phyloP scores from a whole-genome alignment of 225 moss, liverwort and hornwort species.

The Asterella californica region DNA sequence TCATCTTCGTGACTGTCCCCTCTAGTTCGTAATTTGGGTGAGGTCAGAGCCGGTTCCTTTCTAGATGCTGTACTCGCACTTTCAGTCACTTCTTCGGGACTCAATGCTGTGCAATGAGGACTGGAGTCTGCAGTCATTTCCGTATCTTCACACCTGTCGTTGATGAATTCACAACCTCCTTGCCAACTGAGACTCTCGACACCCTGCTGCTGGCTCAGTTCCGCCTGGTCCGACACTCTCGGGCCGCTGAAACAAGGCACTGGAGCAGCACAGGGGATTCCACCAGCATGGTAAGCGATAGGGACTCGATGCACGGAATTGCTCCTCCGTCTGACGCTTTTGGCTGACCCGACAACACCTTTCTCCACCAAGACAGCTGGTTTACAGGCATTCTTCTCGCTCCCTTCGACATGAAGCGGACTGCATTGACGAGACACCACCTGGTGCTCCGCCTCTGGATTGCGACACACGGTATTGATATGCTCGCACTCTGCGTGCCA shows the following conservation, averaged over 20 bases:
- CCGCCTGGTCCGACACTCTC: neutral
- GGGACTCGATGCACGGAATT: slow-evolving; percentile 3
- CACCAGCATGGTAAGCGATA: slow-evolving; percentile 19
- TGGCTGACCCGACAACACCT: slow-evolving; percentile 9
- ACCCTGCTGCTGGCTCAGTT: slow-evolving; percentile 15
- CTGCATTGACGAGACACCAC: slow-evolving; percentile 9
- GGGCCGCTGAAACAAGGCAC: slow-evolving; percentile 32
- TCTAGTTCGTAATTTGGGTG: neutral
- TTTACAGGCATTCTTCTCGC: neutral
- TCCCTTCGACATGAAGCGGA: neutral
- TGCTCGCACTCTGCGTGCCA: slow-evolving; percentile 43
- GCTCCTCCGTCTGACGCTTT: slow-evolving; percentile 11
- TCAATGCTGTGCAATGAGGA: slow-evolving; percentile 15
- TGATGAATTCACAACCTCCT: slow-evolving; percentile 28
- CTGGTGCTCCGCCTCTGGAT: slow-evolving; percentile 16
- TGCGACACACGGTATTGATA: slow-evolving; percentile 21
- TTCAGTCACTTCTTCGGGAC: slow-evolving; percentile 18
- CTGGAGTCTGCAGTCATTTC: slow-evolving; percentile 22
- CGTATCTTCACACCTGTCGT: slow-evolving; percentile 11
- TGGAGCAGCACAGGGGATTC: slow-evolving; percentile 26
- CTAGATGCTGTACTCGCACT: slow-evolving; percentile 13
- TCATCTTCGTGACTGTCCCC: neutral
- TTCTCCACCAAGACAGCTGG: slow-evolving; percentile 14
- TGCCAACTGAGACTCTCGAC: slow-evolving; percentile 17
- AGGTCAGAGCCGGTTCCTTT: slow-evolving; percentile 4